Evolutionary conservation across 805 yeast genomes (phyloP), one percentile per base, ranked within the genome.

Genomic region (Scheffersomyces stipitis): DNA sequence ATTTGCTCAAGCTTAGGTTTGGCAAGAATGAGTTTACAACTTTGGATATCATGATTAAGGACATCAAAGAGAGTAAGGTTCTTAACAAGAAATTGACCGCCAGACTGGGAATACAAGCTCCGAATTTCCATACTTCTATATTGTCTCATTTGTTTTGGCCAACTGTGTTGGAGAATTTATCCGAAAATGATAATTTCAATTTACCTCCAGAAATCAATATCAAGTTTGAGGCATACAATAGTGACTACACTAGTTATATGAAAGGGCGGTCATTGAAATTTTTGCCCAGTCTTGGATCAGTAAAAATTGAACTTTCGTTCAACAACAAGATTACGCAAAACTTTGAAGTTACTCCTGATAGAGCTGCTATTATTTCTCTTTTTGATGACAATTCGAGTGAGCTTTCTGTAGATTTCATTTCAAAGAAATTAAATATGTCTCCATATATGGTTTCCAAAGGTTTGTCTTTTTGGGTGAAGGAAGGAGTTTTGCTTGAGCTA

Each of bases 131-230:
- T 36, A 76, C 86, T 0, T 70, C 83, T 3, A 69, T 88, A 14
- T 62, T 91, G 8, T 88, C 96, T 1, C 78, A 83, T 42, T 58
- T 85, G 14, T 91, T 81, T 55, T 91, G 99, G 99, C 87, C 90
- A 0, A 64, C 70, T 4, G 50, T 75, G n/a, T 50, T 66, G 18
- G 58, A 63, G 4, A 44, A 38, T 24, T 29, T 54, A 4, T 37
- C 51, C 13, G 63, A 56, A 2, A 43, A 34, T n/a, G 70, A 68
- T 22, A 51, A 56, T n/a, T 72, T 79, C 46, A 54, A 49, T 5
- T 49, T 81, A 2, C 93, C 95, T 0, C 44, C 47, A 0, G 49
- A 38, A 1, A 58, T 88, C 2, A 53, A 66, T 18, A 30, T 52
- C 0, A 60, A 64, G 18, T 64, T 81, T 37, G 62, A 69, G 1